Evolutionary conservation across 306 rosid genomes (phyloP).

Genomic region (Fagus sylvatica): DNA sequence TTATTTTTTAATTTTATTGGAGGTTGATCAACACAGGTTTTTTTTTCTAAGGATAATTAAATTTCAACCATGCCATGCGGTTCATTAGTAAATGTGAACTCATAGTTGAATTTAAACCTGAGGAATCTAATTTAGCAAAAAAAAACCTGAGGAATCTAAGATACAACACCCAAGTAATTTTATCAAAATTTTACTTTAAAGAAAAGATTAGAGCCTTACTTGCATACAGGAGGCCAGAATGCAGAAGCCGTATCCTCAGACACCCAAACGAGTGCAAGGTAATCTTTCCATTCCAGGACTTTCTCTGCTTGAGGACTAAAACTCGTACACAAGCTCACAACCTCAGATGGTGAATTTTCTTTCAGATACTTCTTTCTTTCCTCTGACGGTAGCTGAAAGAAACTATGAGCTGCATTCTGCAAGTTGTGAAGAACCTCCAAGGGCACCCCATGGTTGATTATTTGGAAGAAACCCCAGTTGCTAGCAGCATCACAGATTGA

Average conservation of each 20-base stretch:
- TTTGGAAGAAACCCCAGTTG: constrained; percentile 52
- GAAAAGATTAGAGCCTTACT: constrained; percentile 16
- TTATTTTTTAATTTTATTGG: too few species aligned
- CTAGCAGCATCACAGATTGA: constrained; percentile 36
- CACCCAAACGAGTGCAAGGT: constrained; percentile 34
- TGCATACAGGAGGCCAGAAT: constrained; percentile 41
- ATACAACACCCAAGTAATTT: too few species aligned
- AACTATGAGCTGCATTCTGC: constrained; percentile 19
- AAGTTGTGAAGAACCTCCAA: constrained; percentile 25
- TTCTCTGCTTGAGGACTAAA: constrained; percentile 38
- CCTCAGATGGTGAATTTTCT: constrained; percentile 34
- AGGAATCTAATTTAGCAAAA: too few species aligned
- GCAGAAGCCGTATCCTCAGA: constrained; percentile 34
- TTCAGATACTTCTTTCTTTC: constrained; percentile 31
- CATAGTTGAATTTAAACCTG: too few species aligned
- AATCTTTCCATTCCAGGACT: constrained; percentile 51
- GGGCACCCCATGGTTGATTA: constrained; percentile 45
- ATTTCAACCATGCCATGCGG: too few species aligned
- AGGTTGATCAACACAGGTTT: too few species aligned
- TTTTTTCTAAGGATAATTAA: too few species aligned
- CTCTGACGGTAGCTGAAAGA: constrained; percentile 39
- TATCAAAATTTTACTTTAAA: neutral
- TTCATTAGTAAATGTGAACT: too few species aligned
- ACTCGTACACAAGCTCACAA: constrained; percentile 38
- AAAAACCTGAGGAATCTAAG: too few species aligned